Evolutionary conservation across 352 stramenopile species (phyloP).

Genomic region (Nothophytophthora sp.): DNA sequence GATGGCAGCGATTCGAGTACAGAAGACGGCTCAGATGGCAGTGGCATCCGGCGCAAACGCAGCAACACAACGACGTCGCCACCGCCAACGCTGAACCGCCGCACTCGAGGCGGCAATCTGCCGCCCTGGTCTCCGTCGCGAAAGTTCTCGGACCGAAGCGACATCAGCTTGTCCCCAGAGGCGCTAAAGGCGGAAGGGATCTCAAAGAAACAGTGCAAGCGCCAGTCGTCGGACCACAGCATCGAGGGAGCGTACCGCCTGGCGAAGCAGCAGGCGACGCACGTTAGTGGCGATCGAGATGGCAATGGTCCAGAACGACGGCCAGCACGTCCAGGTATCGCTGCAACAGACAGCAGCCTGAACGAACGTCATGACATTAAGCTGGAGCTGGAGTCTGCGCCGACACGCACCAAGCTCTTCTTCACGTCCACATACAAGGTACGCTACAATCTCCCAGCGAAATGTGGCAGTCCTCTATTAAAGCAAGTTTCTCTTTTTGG

Average conservation of each 20-base stretch:
- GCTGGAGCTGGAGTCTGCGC: slow-evolving; percentile 15
- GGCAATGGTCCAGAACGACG: slow-evolving; percentile 4
- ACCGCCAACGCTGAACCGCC: slow-evolving; percentile 8
- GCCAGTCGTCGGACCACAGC: slow-evolving; percentile 43
- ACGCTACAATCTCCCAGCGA: too few relatives aligned
- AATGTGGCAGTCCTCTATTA: slow-evolving; percentile 2
- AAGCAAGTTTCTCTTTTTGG: background rate
- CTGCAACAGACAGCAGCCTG: slow-evolving; percentile 9
- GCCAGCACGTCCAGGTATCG: slow-evolving; percentile 1
- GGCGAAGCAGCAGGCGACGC: slow-evolving; percentile 45
- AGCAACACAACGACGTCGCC: slow-evolving; percentile 53
- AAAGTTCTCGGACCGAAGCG: slow-evolving; percentile 19
- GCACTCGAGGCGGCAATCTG: slow-evolving; percentile 1
- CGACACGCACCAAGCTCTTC: slow-evolving; percentile 47
- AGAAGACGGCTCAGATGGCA: slow-evolving; percentile 55
- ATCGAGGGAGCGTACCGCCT: slow-evolving; percentile 32
- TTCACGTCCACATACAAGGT: slow-evolving; percentile 80
- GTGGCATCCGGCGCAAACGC: slow-evolving; percentile 57
- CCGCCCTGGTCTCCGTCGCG: slow-evolving; percentile 15
- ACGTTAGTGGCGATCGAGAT: slow-evolving; percentile 14
- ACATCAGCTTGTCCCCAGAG: slow-evolving; percentile 23
- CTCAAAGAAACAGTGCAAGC: slow-evolving; percentile 53
- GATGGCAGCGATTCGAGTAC: slow-evolving; percentile 67
- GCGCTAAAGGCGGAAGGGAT: slow-evolving; percentile 17
- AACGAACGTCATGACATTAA: slow-evolving; percentile 20